phyloP scores from a whole-genome alignment of 805 yeast species.

The Kuraishia cidri region DNA sequence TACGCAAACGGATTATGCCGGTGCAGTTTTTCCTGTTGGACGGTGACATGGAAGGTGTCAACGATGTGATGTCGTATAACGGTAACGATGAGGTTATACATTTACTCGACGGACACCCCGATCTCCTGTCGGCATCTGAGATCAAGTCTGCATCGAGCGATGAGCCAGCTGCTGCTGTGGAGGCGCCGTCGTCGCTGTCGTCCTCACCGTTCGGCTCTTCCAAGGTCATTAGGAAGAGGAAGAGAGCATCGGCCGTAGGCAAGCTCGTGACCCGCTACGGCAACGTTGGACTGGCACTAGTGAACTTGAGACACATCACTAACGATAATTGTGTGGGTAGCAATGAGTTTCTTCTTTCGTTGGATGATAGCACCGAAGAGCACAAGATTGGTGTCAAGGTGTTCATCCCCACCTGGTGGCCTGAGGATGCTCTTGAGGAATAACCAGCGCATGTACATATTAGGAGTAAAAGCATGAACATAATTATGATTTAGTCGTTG shows the following conservation, averaged over 20 bases:
- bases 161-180: not conserved
- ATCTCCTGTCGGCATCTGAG: not conserved
- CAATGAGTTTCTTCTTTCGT: constrained; percentile 10
- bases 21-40: constrained; percentile 26
- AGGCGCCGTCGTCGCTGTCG: constrained; percentile 3
- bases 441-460: too few relatives aligned
- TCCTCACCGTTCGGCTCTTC: constrained; percentile 31
- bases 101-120: not conserved
- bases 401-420: constrained; percentile 72
- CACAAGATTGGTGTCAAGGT: constrained; percentile 41
- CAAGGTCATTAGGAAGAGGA: constrained; percentile 15
- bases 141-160: too few relatives aligned
- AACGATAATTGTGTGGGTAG: constrained; percentile 11
- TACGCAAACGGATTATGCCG: constrained; percentile 80
- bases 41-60: constrained; percentile 2
- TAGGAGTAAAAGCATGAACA: not conserved
- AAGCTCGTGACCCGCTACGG: constrained; percentile 46
- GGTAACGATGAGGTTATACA: not conserved
- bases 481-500: not conserved
- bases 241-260: constrained; percentile 46
- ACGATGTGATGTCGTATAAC: constrained; percentile 1
- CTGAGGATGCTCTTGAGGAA: constrained; percentile 22
- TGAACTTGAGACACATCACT: constrained; percentile 28
- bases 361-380: constrained; percentile 7
- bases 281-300: constrained; percentile 58